A percentile compares a stretch with the other conserved stretches of the same genome.
These are phyloP conservation scores for Scenedesmus sp. DNA, from an alignment of 163 green algal genomes.

Conservation along the genomic window DNA sequence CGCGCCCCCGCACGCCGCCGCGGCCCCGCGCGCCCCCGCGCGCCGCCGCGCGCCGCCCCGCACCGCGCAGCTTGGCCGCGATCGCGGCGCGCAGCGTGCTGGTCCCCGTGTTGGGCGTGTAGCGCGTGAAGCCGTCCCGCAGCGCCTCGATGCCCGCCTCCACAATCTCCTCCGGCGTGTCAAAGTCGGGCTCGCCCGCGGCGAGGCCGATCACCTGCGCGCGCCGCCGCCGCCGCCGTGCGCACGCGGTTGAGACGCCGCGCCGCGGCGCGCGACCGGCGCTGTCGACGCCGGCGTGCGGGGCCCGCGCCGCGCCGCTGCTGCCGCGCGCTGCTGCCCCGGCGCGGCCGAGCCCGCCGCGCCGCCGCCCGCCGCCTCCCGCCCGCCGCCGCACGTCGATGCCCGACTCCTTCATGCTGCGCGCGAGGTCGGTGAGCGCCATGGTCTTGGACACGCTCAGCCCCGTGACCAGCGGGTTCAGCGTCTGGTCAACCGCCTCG, in stretches of 20 bases:
- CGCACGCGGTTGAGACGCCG: too few species aligned
- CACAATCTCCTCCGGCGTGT: slow-evolving; percentile 85
- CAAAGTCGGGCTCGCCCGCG: slow-evolving; percentile 97
- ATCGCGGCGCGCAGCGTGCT: slow-evolving; percentile 81
- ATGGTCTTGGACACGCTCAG: slow-evolving; percentile 95
- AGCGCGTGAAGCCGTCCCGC: slow-evolving; percentile 86
- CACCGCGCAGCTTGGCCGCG: slow-evolving; percentile 72
- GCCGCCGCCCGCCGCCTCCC: too few species aligned
- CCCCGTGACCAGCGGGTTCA: slow-evolving; percentile 84
- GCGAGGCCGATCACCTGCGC: slow-evolving; percentile 89
- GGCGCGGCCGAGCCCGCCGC: too few species aligned
- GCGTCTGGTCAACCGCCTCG: slow-evolving; percentile 68
- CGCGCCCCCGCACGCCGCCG: too few species aligned
- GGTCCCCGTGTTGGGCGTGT: slow-evolving; percentile 95
- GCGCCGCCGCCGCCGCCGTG: too few species aligned
- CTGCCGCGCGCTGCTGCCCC: too few species aligned
- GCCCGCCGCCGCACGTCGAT: slow-evolving; percentile 64
- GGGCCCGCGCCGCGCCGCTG: too few species aligned
- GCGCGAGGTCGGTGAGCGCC: slow-evolving; percentile 93
- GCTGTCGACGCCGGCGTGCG: too few species aligned
- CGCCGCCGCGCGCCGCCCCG: not conserved
- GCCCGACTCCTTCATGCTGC: slow-evolving; percentile 79
- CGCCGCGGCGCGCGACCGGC: too few species aligned
- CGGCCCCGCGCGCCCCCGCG: not conserved
- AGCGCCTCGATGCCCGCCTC: slow-evolving; percentile 80